Conservation (phyloP, 169 alveolate species). For the Plasmodium falciparum region DNA sequence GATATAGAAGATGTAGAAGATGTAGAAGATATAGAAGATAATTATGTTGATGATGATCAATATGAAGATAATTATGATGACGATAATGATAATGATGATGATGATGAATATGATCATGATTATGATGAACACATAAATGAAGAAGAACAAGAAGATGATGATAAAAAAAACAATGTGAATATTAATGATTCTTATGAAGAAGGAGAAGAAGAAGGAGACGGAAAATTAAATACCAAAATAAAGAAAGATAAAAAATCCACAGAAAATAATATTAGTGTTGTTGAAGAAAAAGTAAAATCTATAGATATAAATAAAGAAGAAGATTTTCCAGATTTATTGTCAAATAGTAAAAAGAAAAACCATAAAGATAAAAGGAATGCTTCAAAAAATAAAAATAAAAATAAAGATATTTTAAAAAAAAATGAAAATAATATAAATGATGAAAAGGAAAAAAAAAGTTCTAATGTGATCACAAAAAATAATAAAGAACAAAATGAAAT, state of each 20-base stretch:
- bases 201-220: background rate
- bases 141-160: no score
- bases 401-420: background rate
- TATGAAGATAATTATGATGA: no score
- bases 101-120: background rate
- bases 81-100: no score
- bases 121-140: no score
- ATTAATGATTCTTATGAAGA: background rate
- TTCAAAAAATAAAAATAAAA: background rate
- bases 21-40: background rate
- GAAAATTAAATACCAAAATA: background rate
- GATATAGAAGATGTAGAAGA: background rate
- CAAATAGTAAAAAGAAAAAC: background rate
- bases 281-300: background rate
- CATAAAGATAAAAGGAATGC: background rate
- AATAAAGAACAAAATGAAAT: background rate
- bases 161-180: no score
- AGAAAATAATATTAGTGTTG: background rate
- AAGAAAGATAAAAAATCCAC: background rate
- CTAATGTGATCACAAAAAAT: background rate
- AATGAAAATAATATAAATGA: background rate
- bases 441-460: background rate
- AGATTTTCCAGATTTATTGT: slow-evolving; percentile 1
- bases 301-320: background rate
- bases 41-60: background rate